Conservation (phyloP, 148 eudicot species). For the Diospyros kaki region DNA sequence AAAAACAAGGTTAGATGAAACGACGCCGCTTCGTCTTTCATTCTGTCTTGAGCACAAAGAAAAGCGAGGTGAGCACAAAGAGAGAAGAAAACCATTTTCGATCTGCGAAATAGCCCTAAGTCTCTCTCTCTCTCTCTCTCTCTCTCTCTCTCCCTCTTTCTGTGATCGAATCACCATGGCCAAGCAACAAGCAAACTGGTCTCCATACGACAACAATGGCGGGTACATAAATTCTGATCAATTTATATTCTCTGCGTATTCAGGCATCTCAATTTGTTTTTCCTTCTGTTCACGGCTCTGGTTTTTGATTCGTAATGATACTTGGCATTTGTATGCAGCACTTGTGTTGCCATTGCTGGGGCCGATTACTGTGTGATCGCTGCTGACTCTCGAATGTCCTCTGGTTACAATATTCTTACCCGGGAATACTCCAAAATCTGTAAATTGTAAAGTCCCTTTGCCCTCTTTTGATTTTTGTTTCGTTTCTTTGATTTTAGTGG, state of each 20-base stretch:
- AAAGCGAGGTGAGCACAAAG: background rate
- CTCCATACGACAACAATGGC: constrained; percentile 91
- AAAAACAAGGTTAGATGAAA: background rate
- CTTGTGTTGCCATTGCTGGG: constrained; percentile 77
- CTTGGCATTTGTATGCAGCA: constrained; percentile 31
- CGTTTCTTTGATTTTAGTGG: too few species aligned
- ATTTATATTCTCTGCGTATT: too few species aligned
- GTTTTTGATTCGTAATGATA: background rate
- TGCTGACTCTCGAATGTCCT: constrained; percentile 90
- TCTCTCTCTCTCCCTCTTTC: constrained; percentile 9
- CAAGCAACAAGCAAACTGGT: constrained; percentile 67
- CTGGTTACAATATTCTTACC: constrained; percentile 89
- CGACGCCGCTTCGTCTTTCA: background rate
- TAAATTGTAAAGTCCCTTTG: constrained; percentile 44
- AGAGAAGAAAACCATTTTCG: background rate
- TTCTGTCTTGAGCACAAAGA: constrained; percentile 15
- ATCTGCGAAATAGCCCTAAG: background rate
- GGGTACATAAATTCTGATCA: constrained; percentile 38
- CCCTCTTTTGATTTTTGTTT: background rate
- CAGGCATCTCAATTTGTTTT: too few species aligned
- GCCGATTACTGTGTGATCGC: constrained; percentile 91
- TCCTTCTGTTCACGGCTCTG: too few species aligned
- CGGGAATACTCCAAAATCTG: constrained; percentile 90
- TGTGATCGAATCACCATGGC: constrained; percentile 34
- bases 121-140: constrained; percentile 11